These are phyloP conservation scores for Penicillium salamii DNA, from an alignment of 495 filamentous ascomycete species.

Conservation along the genomic window DNA sequence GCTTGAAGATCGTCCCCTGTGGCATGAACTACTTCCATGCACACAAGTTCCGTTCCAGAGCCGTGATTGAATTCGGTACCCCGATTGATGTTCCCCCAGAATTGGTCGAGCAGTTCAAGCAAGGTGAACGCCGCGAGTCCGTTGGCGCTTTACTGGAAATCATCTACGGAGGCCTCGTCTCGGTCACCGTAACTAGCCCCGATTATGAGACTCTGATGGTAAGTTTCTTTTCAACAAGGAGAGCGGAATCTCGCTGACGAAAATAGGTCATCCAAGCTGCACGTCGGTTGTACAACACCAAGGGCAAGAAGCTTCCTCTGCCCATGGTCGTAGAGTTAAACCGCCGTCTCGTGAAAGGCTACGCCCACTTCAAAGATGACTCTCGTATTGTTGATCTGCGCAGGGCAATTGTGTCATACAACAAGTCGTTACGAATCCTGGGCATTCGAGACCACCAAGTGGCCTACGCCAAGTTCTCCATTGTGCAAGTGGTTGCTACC, in stretches of 20 bases:
- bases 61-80: slow-evolving; percentile 92
- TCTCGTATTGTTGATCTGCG: slow-evolving; percentile 76
- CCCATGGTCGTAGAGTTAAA: slow-evolving; percentile 96
- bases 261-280: slow-evolving; percentile 83
- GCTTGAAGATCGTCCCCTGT: slow-evolving; percentile 97
- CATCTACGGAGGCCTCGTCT: slow-evolving; percentile 77
- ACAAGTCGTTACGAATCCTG: slow-evolving; percentile 79
- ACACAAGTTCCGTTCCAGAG: slow-evolving; percentile 96
- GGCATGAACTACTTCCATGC: slow-evolving; percentile 99
- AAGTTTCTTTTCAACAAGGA: slow-evolving; percentile 11
- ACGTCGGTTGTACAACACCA: slow-evolving; percentile 87
- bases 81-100: slow-evolving; percentile 80
- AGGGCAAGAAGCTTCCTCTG: slow-evolving; percentile 89
- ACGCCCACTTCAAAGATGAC: slow-evolving; percentile 89
- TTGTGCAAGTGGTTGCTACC: slow-evolving; percentile 67
- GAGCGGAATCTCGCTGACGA: slow-evolving; percentile 28
- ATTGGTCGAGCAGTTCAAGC: slow-evolving; percentile 81
- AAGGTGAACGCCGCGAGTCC: slow-evolving; percentile 77
- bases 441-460: slow-evolving; percentile 95
- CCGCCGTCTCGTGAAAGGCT: slow-evolving; percentile 86
- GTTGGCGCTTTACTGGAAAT: slow-evolving; percentile 78
- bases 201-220: slow-evolving; percentile 98
- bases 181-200: slow-evolving; percentile 89
- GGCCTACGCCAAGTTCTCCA: slow-evolving; percentile 81
- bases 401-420: slow-evolving; percentile 80